These are phyloP conservation scores for Dryadomyces quercivorus DNA, from an alignment of 2,329 filamentous ascomycete species.

Conservation along the genomic window DNA sequence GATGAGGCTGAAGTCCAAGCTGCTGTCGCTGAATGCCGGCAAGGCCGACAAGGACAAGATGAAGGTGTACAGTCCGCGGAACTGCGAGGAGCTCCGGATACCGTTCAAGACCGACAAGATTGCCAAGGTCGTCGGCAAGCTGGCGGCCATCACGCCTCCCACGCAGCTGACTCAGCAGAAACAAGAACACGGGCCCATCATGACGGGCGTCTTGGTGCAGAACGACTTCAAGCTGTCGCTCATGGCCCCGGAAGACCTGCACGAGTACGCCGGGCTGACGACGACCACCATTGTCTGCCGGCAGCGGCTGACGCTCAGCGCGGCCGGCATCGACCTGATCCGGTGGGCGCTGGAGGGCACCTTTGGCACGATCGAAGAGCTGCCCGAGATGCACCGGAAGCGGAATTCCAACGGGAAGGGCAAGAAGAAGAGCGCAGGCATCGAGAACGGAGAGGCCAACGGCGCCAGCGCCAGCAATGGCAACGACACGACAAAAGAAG, in stretches of 20 bases:
- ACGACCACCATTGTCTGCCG: constrained; percentile 91
- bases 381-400: constrained; percentile 39
- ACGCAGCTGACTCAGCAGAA: constrained; percentile 16
- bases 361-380: constrained; percentile 72
- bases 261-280: constrained; percentile 92
- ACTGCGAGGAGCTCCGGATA: constrained; percentile 89
- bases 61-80: constrained; percentile 87
- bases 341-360: constrained; percentile 90
- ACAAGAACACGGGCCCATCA: constrained; percentile 33
- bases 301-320: constrained; percentile 76
- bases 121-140: constrained; percentile 88
- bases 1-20: constrained; percentile 90
- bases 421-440: constrained; percentile 11
- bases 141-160: constrained; percentile 70
- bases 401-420: constrained; percentile 20
- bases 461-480: constrained; percentile 15
- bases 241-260: constrained; percentile 92
- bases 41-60: constrained; percentile 69
- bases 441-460: constrained; percentile 13
- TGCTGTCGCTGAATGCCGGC: constrained; percentile 79
- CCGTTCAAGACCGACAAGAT: constrained; percentile 93
- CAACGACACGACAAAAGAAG: not conserved
- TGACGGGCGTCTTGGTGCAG: constrained; percentile 87
- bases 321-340: constrained; percentile 82
- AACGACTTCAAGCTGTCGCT: constrained; percentile 96